Base-by-base conservation (phyloP, 1,139 yeast genomes). In the Scheffersomyces titani region DNA sequence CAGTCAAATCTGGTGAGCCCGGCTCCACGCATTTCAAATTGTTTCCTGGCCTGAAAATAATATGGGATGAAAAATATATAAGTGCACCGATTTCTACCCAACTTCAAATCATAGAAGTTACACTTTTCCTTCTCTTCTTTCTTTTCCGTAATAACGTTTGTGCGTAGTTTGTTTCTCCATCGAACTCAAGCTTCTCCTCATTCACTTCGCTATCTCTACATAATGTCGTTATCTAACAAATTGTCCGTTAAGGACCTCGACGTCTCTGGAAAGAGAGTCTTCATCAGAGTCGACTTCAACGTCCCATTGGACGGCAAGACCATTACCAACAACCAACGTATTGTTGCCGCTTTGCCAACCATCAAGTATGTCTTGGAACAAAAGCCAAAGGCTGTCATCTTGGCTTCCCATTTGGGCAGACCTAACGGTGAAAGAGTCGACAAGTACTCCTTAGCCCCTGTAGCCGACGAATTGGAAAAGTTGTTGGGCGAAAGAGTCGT, bases 251-350 rank as follows among this genome's bases (percentile, higher is more conserved):
- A 89, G 74, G 98, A 93, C 79, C 83, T 94, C 68, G 86, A 86
- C 74, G 88, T 91, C 77, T 76, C 88, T 71, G 92, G 85, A 76
- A 92, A 92, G 84, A 86, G 97, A 73, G 98, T 93, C 72, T 92
- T 93, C 80, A 92, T 93, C 84, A 89, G 98, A 80, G 97, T 92
- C 64, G 97, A 93, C 80, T 93, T 93, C 87, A 93, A 94, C 80
- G 98, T 94, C 65, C 98, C 98, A 71, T 86, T 93, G 69, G 97
- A 93, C 73, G 98, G 97, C 65, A 87, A 84, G 71, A 92, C 88
- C 74, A 94, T 93, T 85, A 94, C 98, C 83, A 93, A 94, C 88
- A 93, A 93, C 82, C 98, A 93, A 83, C 89, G 98, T 81, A 94
- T 93, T 74, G 98, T 92, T 68, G 98, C 98, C 74, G 98, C 98